Conservation (phyloP, 257 asterid genomes). For the Anisodus tanguticus region DNA sequence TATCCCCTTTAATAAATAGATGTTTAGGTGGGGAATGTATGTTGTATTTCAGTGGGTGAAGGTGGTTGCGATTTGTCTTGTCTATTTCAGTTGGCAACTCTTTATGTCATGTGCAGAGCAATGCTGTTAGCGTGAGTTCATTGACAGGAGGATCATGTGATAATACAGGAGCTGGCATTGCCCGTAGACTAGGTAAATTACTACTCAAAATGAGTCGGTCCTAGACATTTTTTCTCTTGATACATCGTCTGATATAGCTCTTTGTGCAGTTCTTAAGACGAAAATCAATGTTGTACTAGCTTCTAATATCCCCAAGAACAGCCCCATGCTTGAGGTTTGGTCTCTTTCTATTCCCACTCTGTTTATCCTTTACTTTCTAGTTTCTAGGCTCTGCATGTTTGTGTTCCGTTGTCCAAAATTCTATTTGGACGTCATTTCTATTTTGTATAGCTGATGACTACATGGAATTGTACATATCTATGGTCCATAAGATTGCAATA, state of each 20-base stretch:
- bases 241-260: slow-evolving; percentile 38
- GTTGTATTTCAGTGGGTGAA: neutral
- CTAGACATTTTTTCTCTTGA: neutral
- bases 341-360: slow-evolving; percentile 23
- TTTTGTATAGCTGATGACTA: neutral
- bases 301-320: slow-evolving; percentile 81
- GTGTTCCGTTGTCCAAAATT: neutral
- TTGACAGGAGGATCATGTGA: slow-evolving; percentile 86
- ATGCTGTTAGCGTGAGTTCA: slow-evolving; percentile 63
- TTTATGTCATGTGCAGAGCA: slow-evolving; percentile 55
- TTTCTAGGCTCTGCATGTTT: neutral
- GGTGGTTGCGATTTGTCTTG: neutral
- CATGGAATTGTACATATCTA: neutral
- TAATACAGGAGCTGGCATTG: slow-evolving; percentile 80
- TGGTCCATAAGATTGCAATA: neutral
- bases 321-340: slow-evolving; percentile 87
- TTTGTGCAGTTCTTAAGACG: slow-evolving; percentile 71
- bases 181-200: slow-evolving; percentile 80
- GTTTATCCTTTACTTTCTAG: neutral
- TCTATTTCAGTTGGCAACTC: slow-evolving; percentile 7
- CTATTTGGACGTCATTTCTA: neutral
- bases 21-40: neutral
- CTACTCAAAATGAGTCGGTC: slow-evolving; percentile 18
- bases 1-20: neutral
- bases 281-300: slow-evolving; percentile 80